Conservation (phyloP, 192 early-diverging fungal species). For the Haplosporangium gracile region DNA sequence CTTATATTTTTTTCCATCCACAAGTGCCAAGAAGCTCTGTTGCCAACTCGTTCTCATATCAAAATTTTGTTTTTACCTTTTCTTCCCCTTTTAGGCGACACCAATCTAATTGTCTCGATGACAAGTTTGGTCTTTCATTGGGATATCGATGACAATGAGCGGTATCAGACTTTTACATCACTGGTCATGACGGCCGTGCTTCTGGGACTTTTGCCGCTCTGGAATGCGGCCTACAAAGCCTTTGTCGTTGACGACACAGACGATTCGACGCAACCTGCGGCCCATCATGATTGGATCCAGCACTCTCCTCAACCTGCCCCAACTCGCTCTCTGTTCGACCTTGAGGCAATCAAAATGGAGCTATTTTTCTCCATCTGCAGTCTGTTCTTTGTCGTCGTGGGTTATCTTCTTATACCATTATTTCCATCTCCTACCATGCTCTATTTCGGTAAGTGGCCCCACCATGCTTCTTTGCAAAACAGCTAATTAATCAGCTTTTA, state of each 20-base stretch:
- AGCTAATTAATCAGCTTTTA: background rate
- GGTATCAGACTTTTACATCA: background rate
- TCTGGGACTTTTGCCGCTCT: background rate
- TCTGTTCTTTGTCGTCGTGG: background rate
- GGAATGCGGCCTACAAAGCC: background rate
- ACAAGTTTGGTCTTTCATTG: background rate
- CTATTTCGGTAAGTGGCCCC: background rate
- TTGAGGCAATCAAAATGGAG: constrained; percentile 1
- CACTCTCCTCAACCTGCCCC: background rate
- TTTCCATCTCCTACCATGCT: background rate
- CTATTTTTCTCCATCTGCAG: background rate
- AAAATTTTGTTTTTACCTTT: background rate
- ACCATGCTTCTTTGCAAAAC: background rate
- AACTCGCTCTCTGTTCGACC: background rate
- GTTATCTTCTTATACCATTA: background rate
- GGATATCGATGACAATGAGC: background rate
- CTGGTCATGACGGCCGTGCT: background rate
- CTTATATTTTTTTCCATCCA: background rate
- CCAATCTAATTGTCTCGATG: background rate
- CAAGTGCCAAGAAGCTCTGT: background rate
- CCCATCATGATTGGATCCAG: background rate
- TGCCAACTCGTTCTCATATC: background rate
- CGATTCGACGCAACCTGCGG: background rate
- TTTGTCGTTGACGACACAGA: background rate
- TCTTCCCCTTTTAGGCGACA: background rate